These are phyloP conservation scores for Dioscorea zingiberensis DNA, from an alignment of 106 monocot species.

Conservation along the genomic window DNA sequence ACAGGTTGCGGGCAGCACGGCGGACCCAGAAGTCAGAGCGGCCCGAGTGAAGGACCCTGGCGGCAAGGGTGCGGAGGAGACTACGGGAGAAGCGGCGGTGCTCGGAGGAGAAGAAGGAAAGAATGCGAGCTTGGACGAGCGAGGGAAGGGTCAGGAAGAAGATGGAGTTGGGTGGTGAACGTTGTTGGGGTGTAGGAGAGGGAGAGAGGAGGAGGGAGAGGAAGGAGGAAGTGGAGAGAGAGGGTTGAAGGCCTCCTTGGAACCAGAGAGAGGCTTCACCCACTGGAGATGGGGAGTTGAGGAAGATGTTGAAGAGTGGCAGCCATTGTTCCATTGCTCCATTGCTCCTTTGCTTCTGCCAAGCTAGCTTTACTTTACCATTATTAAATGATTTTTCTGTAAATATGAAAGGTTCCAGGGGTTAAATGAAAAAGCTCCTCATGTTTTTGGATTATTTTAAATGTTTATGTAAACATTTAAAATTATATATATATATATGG, in stretches of 20 bases:
- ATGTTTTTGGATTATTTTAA: too few species aligned
- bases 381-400: too few species aligned
- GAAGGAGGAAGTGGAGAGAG: constrained; percentile 24
- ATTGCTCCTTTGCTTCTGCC: background rate
- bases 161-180: constrained; percentile 1
- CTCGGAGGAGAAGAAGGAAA: constrained; percentile 67
- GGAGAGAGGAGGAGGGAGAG: background rate
- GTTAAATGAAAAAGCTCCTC: too few species aligned
- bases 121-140: constrained; percentile 59
- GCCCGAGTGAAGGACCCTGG: constrained; percentile 9
- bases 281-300: constrained; percentile 62
- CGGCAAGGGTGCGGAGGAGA: constrained; percentile 35
- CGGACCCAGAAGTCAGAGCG: constrained; percentile 48
- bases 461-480: too few species aligned
- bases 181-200: too few species aligned
- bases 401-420: too few species aligned
- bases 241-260: constrained; percentile 18
- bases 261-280: constrained; percentile 49
- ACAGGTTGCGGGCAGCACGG: constrained; percentile 60
- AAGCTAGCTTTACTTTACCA: too few species aligned
- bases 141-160: constrained; percentile 61
- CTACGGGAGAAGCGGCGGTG: constrained; percentile 27
- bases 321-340: constrained; percentile 66
- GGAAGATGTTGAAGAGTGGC: constrained; percentile 65
- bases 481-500: too few species aligned